A percentile compares a stretch with the other conserved stretches of the same genome.
Evolutionary conservation across 2,329 filamentous ascomycete species (phyloP).

Genomic region (Aspergillus brasiliensis): DNA sequence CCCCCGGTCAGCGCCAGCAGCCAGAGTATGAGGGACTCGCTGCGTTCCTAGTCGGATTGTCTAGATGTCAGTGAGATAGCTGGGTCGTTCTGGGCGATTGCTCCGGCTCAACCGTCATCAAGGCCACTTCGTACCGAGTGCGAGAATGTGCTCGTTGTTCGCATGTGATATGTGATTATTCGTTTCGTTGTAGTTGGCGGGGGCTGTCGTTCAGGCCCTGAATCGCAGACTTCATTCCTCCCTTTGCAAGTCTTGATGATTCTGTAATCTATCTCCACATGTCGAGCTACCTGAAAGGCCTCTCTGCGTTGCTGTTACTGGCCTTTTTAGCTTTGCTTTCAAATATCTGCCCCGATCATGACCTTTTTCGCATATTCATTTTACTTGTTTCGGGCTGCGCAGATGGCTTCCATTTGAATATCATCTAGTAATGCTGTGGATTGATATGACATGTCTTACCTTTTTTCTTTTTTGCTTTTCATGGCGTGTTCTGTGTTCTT

Average conservation of each 20-base stretch:
- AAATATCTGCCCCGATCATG: background rate
- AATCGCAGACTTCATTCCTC: slow-evolving; percentile 18
- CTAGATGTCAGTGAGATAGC: background rate
- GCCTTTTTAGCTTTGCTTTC: background rate
- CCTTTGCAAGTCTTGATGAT: slow-evolving; percentile 29
- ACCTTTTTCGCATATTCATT: background rate
- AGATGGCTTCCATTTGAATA: slow-evolving; percentile 17
- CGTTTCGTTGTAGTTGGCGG: slow-evolving; percentile 28
- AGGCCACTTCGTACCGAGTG: background rate
- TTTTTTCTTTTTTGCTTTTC: background rate
- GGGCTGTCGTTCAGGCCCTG: slow-evolving; percentile 10
- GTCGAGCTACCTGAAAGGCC: background rate
- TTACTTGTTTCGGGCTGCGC: background rate
- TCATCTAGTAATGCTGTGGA: slow-evolving; percentile 26
- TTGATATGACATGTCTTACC: background rate
- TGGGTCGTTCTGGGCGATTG: background rate
- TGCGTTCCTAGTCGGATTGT: slow-evolving; percentile 61
- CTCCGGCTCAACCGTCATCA: background rate
- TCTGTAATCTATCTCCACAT: slow-evolving; percentile 18
- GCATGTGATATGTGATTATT: slow-evolving; percentile 33
- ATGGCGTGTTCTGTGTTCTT: background rate
- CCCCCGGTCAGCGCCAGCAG: slow-evolving; percentile 85
- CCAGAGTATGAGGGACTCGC: slow-evolving; percentile 83
- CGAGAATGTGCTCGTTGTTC: slow-evolving; percentile 15
- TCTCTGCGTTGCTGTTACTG: background rate